Conservation (phyloP, 768 basidiomycete genomes). For the Ramaria rubella region DNA sequence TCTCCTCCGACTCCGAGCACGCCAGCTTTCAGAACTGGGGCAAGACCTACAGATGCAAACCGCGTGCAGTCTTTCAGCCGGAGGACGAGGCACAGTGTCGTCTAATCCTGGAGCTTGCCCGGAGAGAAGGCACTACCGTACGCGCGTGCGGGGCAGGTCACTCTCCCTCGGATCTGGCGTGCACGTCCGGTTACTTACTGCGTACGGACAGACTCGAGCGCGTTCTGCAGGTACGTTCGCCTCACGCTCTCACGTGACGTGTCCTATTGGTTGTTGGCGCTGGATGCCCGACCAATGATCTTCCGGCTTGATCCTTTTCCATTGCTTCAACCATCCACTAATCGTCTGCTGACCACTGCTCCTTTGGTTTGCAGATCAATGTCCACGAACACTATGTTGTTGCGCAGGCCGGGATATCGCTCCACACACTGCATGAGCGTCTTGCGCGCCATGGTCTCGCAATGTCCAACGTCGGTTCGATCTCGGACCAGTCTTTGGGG, state of each 20-base stretch:
- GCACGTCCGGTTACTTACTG: conserved; percentile 82
- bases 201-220: conserved; percentile 67
- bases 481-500: conserved; percentile 92
- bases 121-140: conserved; percentile 61
- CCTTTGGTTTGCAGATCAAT: conserved; percentile 52
- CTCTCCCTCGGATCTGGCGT: conserved; percentile 89
- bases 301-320: neutral
- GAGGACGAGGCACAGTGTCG: conserved; percentile 60
- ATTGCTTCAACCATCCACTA: conserved; percentile 1
- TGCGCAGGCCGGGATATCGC: conserved; percentile 73
- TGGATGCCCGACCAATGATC: neutral
- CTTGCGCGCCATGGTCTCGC: conserved; percentile 68
- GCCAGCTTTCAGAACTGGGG: conserved; percentile 82
- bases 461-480: conserved; percentile 90
- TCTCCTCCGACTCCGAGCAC: conserved; percentile 33
- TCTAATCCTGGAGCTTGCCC: conserved; percentile 74
- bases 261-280: conserved; percentile 11
- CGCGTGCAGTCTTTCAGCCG: conserved; percentile 72
- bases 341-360: conserved; percentile 9
- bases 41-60: conserved; percentile 62
- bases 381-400: conserved; percentile 57
- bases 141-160: conserved; percentile 88
- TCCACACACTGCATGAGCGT: conserved; percentile 62
- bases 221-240: conserved; percentile 63
- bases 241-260: conserved; percentile 4